Conservation (phyloP, 495 filamentous ascomycete species). For the Trichoderma asperelloides region DNA sequence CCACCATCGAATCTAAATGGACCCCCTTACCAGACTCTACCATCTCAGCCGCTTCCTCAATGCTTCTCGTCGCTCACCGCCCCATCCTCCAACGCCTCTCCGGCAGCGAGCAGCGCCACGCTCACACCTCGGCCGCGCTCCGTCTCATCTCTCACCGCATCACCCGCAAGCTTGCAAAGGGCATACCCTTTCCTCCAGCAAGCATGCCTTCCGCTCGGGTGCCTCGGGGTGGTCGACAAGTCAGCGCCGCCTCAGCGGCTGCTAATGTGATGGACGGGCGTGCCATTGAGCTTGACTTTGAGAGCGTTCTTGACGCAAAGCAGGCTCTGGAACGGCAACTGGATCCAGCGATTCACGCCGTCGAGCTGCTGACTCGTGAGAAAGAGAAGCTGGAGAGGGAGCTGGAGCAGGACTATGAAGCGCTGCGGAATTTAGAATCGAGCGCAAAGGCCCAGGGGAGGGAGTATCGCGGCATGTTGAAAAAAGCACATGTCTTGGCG, state of each 20-base stretch:
- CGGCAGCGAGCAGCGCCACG: slow-evolving; percentile 25
- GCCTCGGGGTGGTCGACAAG: slow-evolving; percentile 14
- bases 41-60: slow-evolving; percentile 25
- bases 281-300: slow-evolving; percentile 37
- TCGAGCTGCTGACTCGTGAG: slow-evolving; percentile 31
- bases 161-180: slow-evolving; percentile 26
- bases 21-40: slow-evolving; percentile 28
- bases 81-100: slow-evolving; percentile 33
- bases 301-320: slow-evolving; percentile 29
- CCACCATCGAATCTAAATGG: slow-evolving; percentile 39
- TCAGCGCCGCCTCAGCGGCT: slow-evolving; percentile 3
- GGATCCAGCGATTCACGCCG: slow-evolving; percentile 35
- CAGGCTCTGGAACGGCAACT: slow-evolving; percentile 28
- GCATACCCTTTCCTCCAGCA: slow-evolving; percentile 35
- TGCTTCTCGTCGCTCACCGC: slow-evolving; percentile 29
- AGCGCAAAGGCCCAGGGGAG: slow-evolving; percentile 31
- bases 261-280: slow-evolving; percentile 12
- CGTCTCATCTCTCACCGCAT: slow-evolving; percentile 25
- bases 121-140: slow-evolving; percentile 28
- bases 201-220: not conserved
- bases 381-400: slow-evolving; percentile 30
- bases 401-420: slow-evolving; percentile 31
- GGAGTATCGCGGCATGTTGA: slow-evolving; percentile 25
- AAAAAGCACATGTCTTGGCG: slow-evolving; percentile 34
- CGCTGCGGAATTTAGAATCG: slow-evolving; percentile 25